A percentile compares a stretch with the other conserved stretches of the same genome.
Evolutionary conservation across 2,329 filamentous ascomycete genomes (phyloP).

Genomic region (Dothideomycetes sp.): DNA sequence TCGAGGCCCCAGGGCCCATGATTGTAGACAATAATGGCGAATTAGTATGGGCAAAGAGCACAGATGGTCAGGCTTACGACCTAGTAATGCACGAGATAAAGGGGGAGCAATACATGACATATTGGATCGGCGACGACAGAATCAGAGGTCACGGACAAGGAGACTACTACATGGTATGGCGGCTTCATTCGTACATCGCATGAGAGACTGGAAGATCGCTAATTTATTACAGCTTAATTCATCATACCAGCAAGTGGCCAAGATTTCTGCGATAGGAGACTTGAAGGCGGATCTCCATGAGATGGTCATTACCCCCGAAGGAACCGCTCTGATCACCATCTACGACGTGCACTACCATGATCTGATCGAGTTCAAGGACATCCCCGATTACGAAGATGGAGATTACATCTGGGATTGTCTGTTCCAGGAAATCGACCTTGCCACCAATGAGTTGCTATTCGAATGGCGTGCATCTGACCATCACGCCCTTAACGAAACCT

Average conservation of each 20-base stretch:
- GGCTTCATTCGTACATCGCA: background rate
- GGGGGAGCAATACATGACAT: constrained; percentile 25
- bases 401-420: constrained; percentile 21
- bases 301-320: constrained; percentile 28
- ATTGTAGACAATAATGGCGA: constrained; percentile 20
- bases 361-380: constrained; percentile 13
- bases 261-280: constrained; percentile 26
- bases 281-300: constrained; percentile 31
- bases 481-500: constrained; percentile 32
- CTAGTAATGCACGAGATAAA: constrained; percentile 24
- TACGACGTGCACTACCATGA: constrained; percentile 19
- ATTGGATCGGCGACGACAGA: constrained; percentile 27
- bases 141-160: constrained; percentile 23
- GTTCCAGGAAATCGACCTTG: constrained; percentile 32
- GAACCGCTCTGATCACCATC: constrained; percentile 31
- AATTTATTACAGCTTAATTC: constrained; percentile 18
- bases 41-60: constrained; percentile 20
- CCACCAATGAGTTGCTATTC: constrained; percentile 43
- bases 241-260: constrained; percentile 24
- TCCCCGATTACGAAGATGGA: constrained; percentile 18
- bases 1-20: constrained; percentile 20
- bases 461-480: constrained; percentile 48
- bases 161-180: constrained; percentile 21
- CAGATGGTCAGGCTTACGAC: constrained; percentile 23
- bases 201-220: background rate